Conservation (phyloP, 2,329 filamentous ascomycete genomes). For the Venturia pyrina region DNA sequence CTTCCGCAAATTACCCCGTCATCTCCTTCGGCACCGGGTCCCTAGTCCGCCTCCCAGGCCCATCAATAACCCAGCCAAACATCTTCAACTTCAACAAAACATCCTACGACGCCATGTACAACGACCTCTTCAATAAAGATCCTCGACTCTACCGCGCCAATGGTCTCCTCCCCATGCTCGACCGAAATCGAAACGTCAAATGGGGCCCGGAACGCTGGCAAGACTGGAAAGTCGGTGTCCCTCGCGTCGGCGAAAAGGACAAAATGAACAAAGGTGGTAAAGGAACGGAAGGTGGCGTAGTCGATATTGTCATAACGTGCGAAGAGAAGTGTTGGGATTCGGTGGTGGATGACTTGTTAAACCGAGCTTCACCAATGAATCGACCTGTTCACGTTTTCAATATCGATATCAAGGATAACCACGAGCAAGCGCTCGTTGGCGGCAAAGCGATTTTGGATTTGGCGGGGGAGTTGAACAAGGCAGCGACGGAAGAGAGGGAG, state of each 20-base stretch:
- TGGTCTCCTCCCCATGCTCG: slow-evolving; percentile 90
- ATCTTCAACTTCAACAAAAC: slow-evolving; percentile 98
- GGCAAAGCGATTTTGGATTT: slow-evolving; percentile 88
- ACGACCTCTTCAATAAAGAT: slow-evolving; percentile 80
- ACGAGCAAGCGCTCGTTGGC: slow-evolving; percentile 87
- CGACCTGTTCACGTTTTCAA: slow-evolving; percentile 96
- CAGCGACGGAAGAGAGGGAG: slow-evolving; percentile 66
- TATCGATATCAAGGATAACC: slow-evolving; percentile 96
- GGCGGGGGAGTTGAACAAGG: slow-evolving; percentile 72
- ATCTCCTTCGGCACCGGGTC: slow-evolving; percentile 97
- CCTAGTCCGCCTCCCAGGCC: slow-evolving; percentile 83
- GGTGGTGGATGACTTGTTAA: slow-evolving; percentile 85
- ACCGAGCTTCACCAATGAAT: slow-evolving; percentile 76
- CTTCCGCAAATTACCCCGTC: slow-evolving; percentile 76
- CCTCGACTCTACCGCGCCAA: slow-evolving; percentile 80
- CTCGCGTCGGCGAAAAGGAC: slow-evolving; percentile 43
- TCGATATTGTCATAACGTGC: slow-evolving; percentile 93
- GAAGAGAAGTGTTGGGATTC: slow-evolving; percentile 98
- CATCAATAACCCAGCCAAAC: slow-evolving; percentile 85
- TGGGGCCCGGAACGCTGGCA: slow-evolving; percentile 96
- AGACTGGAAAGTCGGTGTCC: slow-evolving; percentile 85
- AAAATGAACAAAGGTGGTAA: slow-evolving; percentile 63
- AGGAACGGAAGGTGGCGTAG: slow-evolving; percentile 79
- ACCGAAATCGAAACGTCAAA: slow-evolving; percentile 83
- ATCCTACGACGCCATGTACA: slow-evolving; percentile 89